These are phyloP conservation scores for Colletotrichum sp. DNA, from an alignment of 2,329 filamentous ascomycete genomes.

Conservation along the genomic window DNA sequence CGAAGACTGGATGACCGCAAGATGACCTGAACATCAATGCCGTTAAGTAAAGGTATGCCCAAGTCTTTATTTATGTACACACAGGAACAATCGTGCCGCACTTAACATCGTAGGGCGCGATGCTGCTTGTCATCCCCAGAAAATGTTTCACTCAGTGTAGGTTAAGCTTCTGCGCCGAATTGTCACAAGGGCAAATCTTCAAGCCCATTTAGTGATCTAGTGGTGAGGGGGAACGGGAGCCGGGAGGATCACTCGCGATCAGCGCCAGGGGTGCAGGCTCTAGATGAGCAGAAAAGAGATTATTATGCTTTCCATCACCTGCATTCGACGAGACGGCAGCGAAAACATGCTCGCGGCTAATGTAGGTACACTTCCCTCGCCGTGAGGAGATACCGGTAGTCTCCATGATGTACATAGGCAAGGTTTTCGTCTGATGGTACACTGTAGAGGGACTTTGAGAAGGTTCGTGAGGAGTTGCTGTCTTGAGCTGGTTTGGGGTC, in stretches of 20 bases:
- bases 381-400: neutral
- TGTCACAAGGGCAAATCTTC: neutral
- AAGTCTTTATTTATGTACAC: neutral
- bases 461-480: neutral
- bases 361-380: neutral
- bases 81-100: neutral
- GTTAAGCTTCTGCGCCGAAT: neutral
- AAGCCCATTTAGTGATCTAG: neutral
- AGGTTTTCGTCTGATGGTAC: neutral
- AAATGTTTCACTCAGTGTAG: neutral
- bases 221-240: neutral
- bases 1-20: neutral
- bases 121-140: neutral
- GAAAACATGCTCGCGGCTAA: neutral
- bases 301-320: neutral
- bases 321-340: neutral
- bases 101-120: neutral
- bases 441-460: neutral
- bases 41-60: no score
- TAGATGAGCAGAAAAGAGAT: neutral
- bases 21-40: no score
- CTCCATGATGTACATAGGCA: neutral
- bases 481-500: neutral
- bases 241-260: neutral
- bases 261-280: neutral